Percentiles rank a stretch among this genome's conserved stretches.
Evolutionary conservation across 1,139 yeast genomes (phyloP).

Genomic region (Candida tropicalis): DNA sequence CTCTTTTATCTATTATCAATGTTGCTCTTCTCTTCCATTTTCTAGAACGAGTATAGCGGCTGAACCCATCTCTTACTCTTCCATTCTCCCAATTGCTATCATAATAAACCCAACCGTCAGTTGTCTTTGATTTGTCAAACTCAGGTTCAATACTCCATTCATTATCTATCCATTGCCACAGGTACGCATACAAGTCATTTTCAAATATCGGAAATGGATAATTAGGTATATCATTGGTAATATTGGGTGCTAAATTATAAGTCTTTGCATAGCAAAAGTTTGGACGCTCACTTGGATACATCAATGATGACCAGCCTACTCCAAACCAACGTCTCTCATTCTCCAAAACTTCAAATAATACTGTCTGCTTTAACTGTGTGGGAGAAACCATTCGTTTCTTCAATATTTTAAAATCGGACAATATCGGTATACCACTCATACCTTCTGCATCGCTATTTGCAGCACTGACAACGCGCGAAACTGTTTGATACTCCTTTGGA

Average conservation of each 20-base stretch:
- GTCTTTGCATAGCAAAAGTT: conserved; percentile 49
- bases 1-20: conserved; percentile 45
- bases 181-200: conserved; percentile 41
- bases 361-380: conserved; percentile 46
- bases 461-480: conserved; percentile 28
- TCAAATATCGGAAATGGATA: conserved; percentile 54
- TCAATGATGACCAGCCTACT: conserved; percentile 56
- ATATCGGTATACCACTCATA: conserved; percentile 21
- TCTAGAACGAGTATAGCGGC: conserved; percentile 53
- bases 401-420: conserved; percentile 44
- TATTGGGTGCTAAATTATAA: conserved; percentile 30
- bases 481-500: conserved; percentile 20
- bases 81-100: conserved; percentile 55
- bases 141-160: conserved; percentile 50
- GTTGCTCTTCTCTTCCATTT: conserved; percentile 53
- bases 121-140: conserved; percentile 35
- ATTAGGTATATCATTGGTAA: conserved; percentile 26
- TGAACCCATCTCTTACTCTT: conserved; percentile 46
- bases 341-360: conserved; percentile 54
- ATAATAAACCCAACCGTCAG: conserved; percentile 57
- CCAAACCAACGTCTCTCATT: conserved; percentile 67
- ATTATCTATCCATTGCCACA: conserved; percentile 60
- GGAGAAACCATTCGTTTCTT: conserved; percentile 44
- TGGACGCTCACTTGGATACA: conserved; percentile 55
- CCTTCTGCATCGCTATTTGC: conserved; percentile 29